A percentile compares a stretch with the other conserved stretches of the same genome.
Evolutionary conservation across 2,329 filamentous ascomycete genomes (phyloP).

Genomic region (Ciborinia camelliae): DNA sequence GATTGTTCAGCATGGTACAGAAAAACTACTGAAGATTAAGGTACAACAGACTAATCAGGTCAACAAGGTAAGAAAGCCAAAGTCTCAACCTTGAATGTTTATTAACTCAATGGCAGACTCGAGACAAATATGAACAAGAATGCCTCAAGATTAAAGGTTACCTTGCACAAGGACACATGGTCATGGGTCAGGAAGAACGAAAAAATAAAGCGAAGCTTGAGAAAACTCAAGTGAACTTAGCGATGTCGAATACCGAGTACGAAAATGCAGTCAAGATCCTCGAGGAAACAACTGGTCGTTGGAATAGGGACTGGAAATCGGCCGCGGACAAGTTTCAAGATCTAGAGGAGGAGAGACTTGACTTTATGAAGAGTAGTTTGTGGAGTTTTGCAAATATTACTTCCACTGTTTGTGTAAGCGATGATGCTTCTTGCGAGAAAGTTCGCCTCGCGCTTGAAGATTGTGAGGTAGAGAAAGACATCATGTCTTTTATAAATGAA

Average conservation of each 20-base stretch:
- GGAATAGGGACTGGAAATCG: constrained; percentile 98
- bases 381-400: constrained; percentile 98
- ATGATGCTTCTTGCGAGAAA: constrained; percentile 95
- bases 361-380: constrained; percentile 95
- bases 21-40: constrained; percentile 91
- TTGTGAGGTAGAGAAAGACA: constrained; percentile 96
- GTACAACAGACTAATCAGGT: constrained; percentile 85
- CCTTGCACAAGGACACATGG: constrained; percentile 97
- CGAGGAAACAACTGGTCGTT: constrained; percentile 90
- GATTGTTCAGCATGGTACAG: constrained; percentile 90
- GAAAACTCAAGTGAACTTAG: constrained; percentile 95
- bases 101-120: constrained; percentile 52
- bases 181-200: constrained; percentile 98
- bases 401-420: constrained; percentile 95
- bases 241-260: constrained; percentile 87
- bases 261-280: constrained; percentile 88
- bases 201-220: constrained; percentile 99
- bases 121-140: constrained; percentile 95
- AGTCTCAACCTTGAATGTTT: constrained; percentile 19
- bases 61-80: constrained; percentile 67
- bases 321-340: constrained; percentile 99
- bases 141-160: constrained; percentile 98
- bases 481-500: constrained; percentile 81
- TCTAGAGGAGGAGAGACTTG: constrained; percentile 91
- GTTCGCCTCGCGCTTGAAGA: constrained; percentile 88